Evolutionary conservation across 179 eudicot species (phyloP).

Genomic region (Kewa caespitosa): DNA sequence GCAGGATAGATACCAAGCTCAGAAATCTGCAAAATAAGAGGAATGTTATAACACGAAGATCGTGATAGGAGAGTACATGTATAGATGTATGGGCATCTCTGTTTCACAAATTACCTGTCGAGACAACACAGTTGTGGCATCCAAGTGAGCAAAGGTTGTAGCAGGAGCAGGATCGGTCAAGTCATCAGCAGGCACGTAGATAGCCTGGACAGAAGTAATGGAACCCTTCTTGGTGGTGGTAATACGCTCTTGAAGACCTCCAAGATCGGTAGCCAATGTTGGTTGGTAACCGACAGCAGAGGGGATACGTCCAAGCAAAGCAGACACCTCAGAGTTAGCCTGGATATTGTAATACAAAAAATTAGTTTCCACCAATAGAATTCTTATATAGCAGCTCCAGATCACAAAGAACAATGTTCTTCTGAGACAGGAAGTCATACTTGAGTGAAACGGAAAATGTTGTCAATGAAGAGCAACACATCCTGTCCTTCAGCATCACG

Average conservation of each 20-base stretch:
- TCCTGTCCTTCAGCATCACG: conserved; percentile 99
- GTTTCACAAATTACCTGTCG: conserved; percentile 53
- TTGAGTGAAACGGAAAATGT: conserved; percentile 95
- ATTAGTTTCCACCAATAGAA: background rate
- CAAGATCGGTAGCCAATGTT: conserved; percentile 97
- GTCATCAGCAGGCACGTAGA: conserved; percentile 99
- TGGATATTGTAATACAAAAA: conserved; percentile 12
- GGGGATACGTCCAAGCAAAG: conserved; percentile 99
- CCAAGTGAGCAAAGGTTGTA: conserved; percentile 99
- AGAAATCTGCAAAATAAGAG: conserved; percentile 54
- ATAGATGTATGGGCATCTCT: background rate
- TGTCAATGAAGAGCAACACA: conserved; percentile 95
- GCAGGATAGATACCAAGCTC: conserved; percentile 99
- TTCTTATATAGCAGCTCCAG: background rate
- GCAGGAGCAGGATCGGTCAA: conserved; percentile 99
- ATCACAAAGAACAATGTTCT: too few species aligned
- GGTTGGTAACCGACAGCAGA: conserved; percentile 99
- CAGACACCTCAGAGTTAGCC: conserved; percentile 99
- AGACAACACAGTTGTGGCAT: conserved; percentile 97
- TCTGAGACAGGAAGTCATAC: conserved; percentile 28
- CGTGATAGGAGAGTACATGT: background rate
- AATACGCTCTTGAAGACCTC: conserved; percentile 98
- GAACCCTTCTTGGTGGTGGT: conserved; percentile 97
- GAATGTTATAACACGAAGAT: background rate
- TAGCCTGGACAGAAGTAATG: conserved; percentile 95